Percentiles rank a stretch among this genome's conserved stretches.
These are phyloP conservation scores for Davidsoniella australis DNA, from an alignment of 2,329 filamentous ascomycete genomes.

Conservation along the genomic window DNA sequence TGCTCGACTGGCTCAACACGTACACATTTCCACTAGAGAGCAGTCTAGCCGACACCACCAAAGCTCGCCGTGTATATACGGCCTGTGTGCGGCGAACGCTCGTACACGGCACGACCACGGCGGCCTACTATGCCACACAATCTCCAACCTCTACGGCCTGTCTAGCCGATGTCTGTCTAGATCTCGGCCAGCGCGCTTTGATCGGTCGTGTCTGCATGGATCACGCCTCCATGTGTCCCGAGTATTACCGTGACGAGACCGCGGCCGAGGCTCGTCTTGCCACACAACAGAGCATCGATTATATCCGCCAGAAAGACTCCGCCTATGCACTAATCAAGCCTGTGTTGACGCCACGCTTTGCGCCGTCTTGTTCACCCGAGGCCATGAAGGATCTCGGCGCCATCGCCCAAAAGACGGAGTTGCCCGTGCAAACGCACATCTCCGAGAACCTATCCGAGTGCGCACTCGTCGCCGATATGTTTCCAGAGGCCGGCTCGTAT, in stretches of 20 bases:
- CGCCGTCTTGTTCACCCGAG: slow-evolving; percentile 40
- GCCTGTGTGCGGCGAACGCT: slow-evolving; percentile 67
- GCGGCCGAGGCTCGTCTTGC: slow-evolving; percentile 37
- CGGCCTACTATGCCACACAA: slow-evolving; percentile 86
- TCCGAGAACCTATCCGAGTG: slow-evolving; percentile 68
- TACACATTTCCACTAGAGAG: slow-evolving; percentile 92
- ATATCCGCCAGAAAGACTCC: slow-evolving; percentile 54
- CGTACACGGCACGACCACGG: slow-evolving; percentile 79
- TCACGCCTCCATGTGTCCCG: slow-evolving; percentile 42
- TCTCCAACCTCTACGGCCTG: slow-evolving; percentile 81
- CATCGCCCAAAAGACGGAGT: slow-evolving; percentile 41
- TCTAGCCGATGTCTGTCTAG: slow-evolving; percentile 67
- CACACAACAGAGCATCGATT: slow-evolving; percentile 42
- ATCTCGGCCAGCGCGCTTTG: slow-evolving; percentile 70
- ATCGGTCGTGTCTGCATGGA: slow-evolving; percentile 97
- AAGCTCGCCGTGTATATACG: slow-evolving; percentile 56
- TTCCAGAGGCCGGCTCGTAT: slow-evolving; percentile 49
- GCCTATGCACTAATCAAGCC: slow-evolving; percentile 48
- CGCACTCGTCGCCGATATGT: slow-evolving; percentile 49
- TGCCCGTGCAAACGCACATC: slow-evolving; percentile 78
- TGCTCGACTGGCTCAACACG: slow-evolving; percentile 81
- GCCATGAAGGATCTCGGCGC: slow-evolving; percentile 47
- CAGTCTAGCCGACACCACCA: slow-evolving; percentile 45
- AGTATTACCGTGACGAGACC: slow-evolving; percentile 63
- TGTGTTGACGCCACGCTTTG: slow-evolving; percentile 62